Percentiles rank a stretch among this genome's conserved stretches.
phyloP scores from a whole-genome alignment of 179 eudicot genomes.

The Pouteria campechiana region DNA sequence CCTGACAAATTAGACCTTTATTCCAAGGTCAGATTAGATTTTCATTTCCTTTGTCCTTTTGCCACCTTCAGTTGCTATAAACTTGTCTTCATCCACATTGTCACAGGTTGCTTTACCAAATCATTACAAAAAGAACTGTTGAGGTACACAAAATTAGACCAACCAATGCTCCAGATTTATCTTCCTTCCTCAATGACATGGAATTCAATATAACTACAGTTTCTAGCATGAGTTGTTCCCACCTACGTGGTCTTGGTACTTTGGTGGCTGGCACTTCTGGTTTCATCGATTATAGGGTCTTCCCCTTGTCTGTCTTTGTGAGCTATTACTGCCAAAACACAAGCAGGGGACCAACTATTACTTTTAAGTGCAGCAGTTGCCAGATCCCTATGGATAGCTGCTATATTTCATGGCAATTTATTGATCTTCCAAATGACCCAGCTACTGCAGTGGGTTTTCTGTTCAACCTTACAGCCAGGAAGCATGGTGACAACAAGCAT shows the following conservation, averaged over 20 bases:
- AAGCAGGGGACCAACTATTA: conserved; percentile 61
- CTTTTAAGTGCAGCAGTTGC: conserved; percentile 53
- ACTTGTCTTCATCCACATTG: too few species aligned
- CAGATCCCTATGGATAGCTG: conserved; percentile 40
- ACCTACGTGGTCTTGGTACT: conserved; percentile 58
- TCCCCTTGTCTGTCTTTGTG: conserved; percentile 51
- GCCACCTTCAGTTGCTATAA: background rate
- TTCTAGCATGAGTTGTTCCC: conserved; percentile 78
- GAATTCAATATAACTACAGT: conserved; percentile 80
- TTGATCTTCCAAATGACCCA: conserved; percentile 71
- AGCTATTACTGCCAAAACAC: conserved; percentile 76
- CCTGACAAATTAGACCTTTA: too few species aligned
- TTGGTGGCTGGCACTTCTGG: conserved; percentile 61
- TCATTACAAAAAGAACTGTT: conserved; percentile 52
- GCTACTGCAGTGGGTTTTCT: conserved; percentile 84
- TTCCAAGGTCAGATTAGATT: too few species aligned
- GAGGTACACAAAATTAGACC: conserved; percentile 85
- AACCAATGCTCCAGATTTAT: conserved; percentile 74
- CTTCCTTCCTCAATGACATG: conserved; percentile 58
- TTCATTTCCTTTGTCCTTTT: conserved; percentile 1
- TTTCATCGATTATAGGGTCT: conserved; percentile 42
- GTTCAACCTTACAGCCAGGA: conserved; percentile 77
- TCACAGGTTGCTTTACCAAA: conserved; percentile 77
- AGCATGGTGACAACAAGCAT: conserved; percentile 35
- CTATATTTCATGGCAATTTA: conserved; percentile 78